These are phyloP conservation scores for Aspergillus nanangensis DNA, from an alignment of 495 filamentous ascomycete genomes.

Conservation along the genomic window DNA sequence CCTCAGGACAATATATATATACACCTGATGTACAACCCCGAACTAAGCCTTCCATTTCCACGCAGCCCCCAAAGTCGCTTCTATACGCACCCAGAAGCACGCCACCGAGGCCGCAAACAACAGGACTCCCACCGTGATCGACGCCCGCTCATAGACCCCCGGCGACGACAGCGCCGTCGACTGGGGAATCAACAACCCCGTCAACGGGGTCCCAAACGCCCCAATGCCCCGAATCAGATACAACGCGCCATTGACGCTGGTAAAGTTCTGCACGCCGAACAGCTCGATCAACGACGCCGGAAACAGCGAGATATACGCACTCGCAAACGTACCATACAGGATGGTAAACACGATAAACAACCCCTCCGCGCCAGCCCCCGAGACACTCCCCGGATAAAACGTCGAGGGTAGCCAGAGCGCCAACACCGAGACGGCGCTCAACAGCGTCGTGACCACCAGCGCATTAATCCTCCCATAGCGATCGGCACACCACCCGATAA, in stretches of 20 bases:
- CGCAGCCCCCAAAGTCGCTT: conserved; percentile 12
- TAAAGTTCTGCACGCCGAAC: conserved; percentile 39
- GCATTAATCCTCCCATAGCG: conserved; percentile 40
- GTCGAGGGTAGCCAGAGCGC: conserved; percentile 39
- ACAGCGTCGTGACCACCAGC: conserved; percentile 31
- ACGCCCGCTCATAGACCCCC: conserved; percentile 23
- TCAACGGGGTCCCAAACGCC: conserved; percentile 38
- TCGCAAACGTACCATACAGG: conserved; percentile 35
- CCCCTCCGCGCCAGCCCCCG: conserved; percentile 12
- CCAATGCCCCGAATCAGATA: conserved; percentile 42
- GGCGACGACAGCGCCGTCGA: conserved; percentile 3
- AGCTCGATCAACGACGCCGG: conserved; percentile 36
- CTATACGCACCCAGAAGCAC: conserved; percentile 29
- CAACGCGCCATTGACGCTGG: conserved; percentile 36
- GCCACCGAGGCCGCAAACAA: conserved; percentile 24
- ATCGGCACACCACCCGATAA: conserved; percentile 38
- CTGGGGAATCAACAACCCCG: conserved; percentile 31
- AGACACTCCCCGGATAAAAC: conserved; percentile 3
- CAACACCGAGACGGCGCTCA: conserved; percentile 29
- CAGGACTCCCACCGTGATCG: conserved; percentile 24
- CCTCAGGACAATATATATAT: too few relatives aligned
- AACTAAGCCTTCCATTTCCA: conserved; percentile 29
- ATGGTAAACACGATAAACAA: conserved; percentile 35
- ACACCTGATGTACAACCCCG: too few relatives aligned
- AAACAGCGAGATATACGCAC: conserved; percentile 38